Evolutionary conservation across 2,329 filamentous ascomycete genomes (phyloP).

Genomic region (Microcyclospora pomicola): DNA sequence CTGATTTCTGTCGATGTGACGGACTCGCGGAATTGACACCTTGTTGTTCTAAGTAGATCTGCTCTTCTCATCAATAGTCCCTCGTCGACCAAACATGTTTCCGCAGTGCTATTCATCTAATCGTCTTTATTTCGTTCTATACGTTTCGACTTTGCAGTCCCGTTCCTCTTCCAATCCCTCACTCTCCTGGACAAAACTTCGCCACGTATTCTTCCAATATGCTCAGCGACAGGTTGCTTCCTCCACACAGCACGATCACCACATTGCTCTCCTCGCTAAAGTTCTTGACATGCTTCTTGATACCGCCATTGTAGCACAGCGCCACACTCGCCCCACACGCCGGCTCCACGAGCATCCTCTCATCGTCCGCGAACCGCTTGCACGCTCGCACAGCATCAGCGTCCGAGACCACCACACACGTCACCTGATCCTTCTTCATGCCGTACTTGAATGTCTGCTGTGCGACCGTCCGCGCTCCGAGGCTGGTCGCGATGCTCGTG

Average conservation of each 20-base stretch:
- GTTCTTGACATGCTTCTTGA: slow-evolving; percentile 47
- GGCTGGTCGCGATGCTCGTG: slow-evolving; percentile 58
- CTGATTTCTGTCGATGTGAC: neutral
- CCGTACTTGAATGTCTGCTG: slow-evolving; percentile 54
- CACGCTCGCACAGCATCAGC: slow-evolving; percentile 68
- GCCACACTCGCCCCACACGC: slow-evolving; percentile 74
- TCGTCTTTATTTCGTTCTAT: too few relatives aligned
- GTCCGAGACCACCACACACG: slow-evolving; percentile 39
- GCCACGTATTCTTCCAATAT: slow-evolving; percentile 32
- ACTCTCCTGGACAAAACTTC: too few relatives aligned
- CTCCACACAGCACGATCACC: slow-evolving; percentile 74
- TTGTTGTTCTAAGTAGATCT: too few relatives aligned
- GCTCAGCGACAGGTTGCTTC: slow-evolving; percentile 37
- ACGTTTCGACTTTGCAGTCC: too few relatives aligned
- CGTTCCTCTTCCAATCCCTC: too few relatives aligned
- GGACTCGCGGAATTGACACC: too few relatives aligned
- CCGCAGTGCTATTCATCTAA: too few relatives aligned
- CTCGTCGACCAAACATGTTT: too few relatives aligned
- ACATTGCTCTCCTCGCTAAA: slow-evolving; percentile 48
- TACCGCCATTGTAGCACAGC: slow-evolving; percentile 47
- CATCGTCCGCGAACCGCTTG: slow-evolving; percentile 66
- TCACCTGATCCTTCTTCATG: slow-evolving; percentile 40
- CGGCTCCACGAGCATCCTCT: slow-evolving; percentile 66
- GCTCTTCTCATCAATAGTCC: too few relatives aligned
- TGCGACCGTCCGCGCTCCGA: slow-evolving; percentile 62